phyloP scores from a whole-genome alignment of 2,329 filamentous ascomycete species.

The Trichoderma citrinoviride region DNA sequence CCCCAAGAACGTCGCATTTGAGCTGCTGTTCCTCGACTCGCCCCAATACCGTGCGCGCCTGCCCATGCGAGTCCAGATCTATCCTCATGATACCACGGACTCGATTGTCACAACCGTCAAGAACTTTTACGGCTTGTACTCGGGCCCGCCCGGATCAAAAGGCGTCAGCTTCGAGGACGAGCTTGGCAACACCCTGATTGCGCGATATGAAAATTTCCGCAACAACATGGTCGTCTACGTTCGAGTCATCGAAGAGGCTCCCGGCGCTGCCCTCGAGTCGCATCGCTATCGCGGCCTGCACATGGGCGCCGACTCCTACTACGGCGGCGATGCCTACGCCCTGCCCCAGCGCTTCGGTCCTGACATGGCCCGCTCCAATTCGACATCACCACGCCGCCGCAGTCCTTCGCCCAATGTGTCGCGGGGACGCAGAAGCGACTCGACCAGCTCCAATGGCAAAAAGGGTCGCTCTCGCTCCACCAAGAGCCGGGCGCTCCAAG shows the following conservation, averaged over 20 bases:
- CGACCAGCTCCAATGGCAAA: constrained; percentile 60
- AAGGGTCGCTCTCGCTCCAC: constrained; percentile 67
- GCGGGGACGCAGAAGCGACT: constrained; percentile 73
- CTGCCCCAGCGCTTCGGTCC: constrained; percentile 56
- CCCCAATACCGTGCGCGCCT: constrained; percentile 70
- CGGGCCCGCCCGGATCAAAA: constrained; percentile 63
- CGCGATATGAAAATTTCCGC: constrained; percentile 91
- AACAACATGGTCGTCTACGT: constrained; percentile 94
- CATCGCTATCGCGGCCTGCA: constrained; percentile 53
- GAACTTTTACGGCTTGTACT: constrained; percentile 97
- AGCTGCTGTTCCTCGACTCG: constrained; percentile 67
- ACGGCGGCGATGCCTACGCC: constrained; percentile 53
- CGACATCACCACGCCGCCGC: constrained; percentile 69
- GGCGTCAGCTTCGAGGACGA: constrained; percentile 96
- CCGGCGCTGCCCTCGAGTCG: constrained; percentile 49
- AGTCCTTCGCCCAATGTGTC: constrained; percentile 72
- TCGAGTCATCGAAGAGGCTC: constrained; percentile 67
- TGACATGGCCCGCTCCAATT: constrained; percentile 64
- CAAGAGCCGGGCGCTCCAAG: constrained; percentile 58
- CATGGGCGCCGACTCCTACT: constrained; percentile 49
- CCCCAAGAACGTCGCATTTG: constrained; percentile 76
- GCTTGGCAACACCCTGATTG: constrained; percentile 85
- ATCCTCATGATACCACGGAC: constrained; percentile 91
- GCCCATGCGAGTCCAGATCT: constrained; percentile 87
- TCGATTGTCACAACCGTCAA: constrained; percentile 98